Conservation (phyloP, 2,329 filamentous ascomycete genomes). For the Trichoderma guizhouense region DNA sequence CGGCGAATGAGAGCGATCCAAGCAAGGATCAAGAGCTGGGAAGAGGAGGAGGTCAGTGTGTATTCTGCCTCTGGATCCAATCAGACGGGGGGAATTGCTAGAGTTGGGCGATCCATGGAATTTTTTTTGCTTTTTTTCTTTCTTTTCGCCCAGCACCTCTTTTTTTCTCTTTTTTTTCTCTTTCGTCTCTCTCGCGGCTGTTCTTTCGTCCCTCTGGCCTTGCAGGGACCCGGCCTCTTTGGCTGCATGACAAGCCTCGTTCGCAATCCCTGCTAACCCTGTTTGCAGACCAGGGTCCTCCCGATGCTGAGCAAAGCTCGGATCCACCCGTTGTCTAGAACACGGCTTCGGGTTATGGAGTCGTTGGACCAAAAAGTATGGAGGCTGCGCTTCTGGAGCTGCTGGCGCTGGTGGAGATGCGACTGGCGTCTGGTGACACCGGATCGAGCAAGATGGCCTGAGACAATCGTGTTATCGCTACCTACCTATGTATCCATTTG, state of each 20-base stretch:
- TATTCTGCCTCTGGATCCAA: neutral
- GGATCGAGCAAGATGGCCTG: neutral
- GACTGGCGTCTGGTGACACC: neutral
- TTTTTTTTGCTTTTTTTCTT: neutral
- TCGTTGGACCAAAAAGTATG: neutral
- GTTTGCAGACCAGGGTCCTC: neutral
- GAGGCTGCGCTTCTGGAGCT: neutral
- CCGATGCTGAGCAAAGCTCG: neutral
- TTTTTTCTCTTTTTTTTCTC: neutral
- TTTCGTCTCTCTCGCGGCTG: neutral
- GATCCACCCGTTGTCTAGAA: constrained; percentile 14
- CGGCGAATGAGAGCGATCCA: neutral
- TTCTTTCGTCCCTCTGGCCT: neutral
- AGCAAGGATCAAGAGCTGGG: neutral
- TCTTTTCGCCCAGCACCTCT: neutral
- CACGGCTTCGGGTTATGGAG: neutral
- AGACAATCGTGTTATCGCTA: neutral
- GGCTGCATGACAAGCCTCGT: constrained; percentile 11
- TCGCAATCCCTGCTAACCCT: neutral
- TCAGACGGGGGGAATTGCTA: neutral
- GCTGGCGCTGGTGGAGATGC: neutral
- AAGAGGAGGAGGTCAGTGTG: neutral
- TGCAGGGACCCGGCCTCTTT: neutral
- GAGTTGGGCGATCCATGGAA: neutral
- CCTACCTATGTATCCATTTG: neutral